These are phyloP conservation scores for Fusarium sp. DNA, from an alignment of 2,329 filamentous ascomycete species.

Conservation along the genomic window DNA sequence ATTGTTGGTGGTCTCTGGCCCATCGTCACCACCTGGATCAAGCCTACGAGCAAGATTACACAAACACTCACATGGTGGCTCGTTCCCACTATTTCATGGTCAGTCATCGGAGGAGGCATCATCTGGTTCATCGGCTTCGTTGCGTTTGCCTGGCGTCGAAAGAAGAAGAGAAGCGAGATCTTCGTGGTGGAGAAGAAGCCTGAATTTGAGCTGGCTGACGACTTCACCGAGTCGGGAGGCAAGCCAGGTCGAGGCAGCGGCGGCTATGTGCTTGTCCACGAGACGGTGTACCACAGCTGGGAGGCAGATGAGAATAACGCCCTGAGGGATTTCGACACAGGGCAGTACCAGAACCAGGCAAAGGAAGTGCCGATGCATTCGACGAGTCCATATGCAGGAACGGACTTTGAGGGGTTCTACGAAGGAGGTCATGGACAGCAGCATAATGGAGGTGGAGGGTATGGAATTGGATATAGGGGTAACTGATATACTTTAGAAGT, in stretches of 20 bases:
- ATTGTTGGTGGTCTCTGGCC: constrained; percentile 50
- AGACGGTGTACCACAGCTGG: constrained; percentile 53
- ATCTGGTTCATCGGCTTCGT: constrained; percentile 53
- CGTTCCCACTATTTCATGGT: constrained; percentile 48
- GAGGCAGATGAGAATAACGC: constrained; percentile 47
- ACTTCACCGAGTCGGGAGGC: constrained; percentile 21
- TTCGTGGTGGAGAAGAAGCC: constrained; percentile 52
- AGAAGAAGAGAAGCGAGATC: constrained; percentile 47
- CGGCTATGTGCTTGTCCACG: constrained; percentile 52
- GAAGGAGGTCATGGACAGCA: constrained; percentile 30
- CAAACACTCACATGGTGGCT: constrained; percentile 46
- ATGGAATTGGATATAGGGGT: constrained; percentile 32
- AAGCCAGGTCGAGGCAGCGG: constrained; percentile 32
- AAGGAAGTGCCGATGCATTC: constrained; percentile 11
- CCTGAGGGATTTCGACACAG: constrained; percentile 20
- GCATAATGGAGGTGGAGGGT: constrained; percentile 17
- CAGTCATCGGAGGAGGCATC: constrained; percentile 44
- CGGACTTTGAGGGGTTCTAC: constrained; percentile 43
- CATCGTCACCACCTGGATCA: constrained; percentile 50
- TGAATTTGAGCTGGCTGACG: constrained; percentile 49
- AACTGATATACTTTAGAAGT: neutral
- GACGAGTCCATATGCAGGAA: constrained; percentile 36
- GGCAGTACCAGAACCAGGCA: constrained; percentile 10
- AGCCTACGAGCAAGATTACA: constrained; percentile 27
- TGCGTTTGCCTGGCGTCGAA: constrained; percentile 45